These are phyloP conservation scores for Mariannaea sp. DNA, from an alignment of 2,329 filamentous ascomycete genomes.

Conservation along the genomic window DNA sequence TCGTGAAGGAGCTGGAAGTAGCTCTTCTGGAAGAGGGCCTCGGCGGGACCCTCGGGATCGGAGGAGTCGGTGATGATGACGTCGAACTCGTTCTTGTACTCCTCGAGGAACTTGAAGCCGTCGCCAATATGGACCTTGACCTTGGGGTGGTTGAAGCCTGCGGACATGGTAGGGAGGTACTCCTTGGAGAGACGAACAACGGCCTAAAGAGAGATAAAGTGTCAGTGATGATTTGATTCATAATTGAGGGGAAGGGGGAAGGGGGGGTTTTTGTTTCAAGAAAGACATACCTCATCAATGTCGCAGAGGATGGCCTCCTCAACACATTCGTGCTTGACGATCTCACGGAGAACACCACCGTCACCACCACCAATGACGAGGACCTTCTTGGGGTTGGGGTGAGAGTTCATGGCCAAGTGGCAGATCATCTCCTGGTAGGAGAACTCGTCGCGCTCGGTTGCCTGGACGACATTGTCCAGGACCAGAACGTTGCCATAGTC, in stretches of 20 bases:
- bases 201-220: constrained; percentile 60
- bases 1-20: constrained; percentile 95
- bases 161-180: constrained; percentile 92
- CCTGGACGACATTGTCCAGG: constrained; percentile 98
- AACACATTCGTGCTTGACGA: constrained; percentile 97
- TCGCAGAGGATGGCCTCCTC: constrained; percentile 97
- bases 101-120: constrained; percentile 97
- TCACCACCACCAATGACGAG: constrained; percentile 98
- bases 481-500: constrained; percentile 96
- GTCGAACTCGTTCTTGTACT: constrained; percentile 97
- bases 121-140: constrained; percentile 92
- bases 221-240: constrained; percentile 4
- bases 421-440: constrained; percentile 99
- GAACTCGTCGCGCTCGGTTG: constrained; percentile 98
- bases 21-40: constrained; percentile 96
- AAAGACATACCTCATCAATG: constrained; percentile 78
- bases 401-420: constrained; percentile 96
- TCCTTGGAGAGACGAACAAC: constrained; percentile 98
- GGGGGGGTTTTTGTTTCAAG: constrained; percentile 58
- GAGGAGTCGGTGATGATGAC: constrained; percentile 99
- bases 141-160: constrained; percentile 92
- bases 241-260: not conserved
- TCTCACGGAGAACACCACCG: constrained; percentile 94
- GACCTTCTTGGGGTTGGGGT: constrained; percentile 97
- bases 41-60: constrained; percentile 94